Base-by-base conservation (phyloP, 306 rosid species). In the peach (Prunus persica) region DNA sequence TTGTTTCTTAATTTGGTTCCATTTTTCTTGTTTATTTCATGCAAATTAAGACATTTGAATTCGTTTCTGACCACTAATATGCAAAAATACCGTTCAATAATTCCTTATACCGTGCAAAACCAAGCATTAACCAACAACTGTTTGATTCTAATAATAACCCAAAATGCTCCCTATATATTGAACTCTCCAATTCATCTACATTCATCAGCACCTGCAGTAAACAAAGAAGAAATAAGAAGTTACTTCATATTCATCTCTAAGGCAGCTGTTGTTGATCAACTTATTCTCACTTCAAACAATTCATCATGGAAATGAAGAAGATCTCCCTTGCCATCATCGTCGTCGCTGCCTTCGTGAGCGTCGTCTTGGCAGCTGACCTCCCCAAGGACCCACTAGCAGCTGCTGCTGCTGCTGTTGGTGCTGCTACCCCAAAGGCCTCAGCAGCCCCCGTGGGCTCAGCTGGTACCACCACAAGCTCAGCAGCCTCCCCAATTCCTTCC, bases 301-400 rank as follows among this genome's bases (percentile, higher is more conserved):
- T 72, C 69, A 43, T 61, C 25, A 73, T 73, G 60, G 77, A 73
- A 19, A 61, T 73, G 77, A 73, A 73, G 77, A 73, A 61, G 77
- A 73, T 73, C 58, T 5, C 60, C 7, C 13, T 73, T 12, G 77
- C 69, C 6, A 3, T 73, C 69, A 47, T 60, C 32, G 47, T 73
- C 30, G 11, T 47, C 3, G 60, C 77, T 46, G 58, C 77, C 69
- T 45, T 62, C 6, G 13, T 73, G 69, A 60, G 67, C 15, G 4
- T 60, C 1, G n/a, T 43, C 19, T 64, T 73, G 56, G 55, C 69
- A 2, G 69, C 24, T 22, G 65, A 41, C 1, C 6, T 20, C 41
- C 12, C 30, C 2, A 69, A 69, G 46, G 61, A 54, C 61, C 16
- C 55, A 50, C 5, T 34, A 22, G 65, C 74, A 70, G 15, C n/a